Evolutionary conservation across 108 stramenopile genomes (phyloP), one percentile per base, ranked within the genome.

Genomic region (Cyclostephanos invisitatus): DNA sequence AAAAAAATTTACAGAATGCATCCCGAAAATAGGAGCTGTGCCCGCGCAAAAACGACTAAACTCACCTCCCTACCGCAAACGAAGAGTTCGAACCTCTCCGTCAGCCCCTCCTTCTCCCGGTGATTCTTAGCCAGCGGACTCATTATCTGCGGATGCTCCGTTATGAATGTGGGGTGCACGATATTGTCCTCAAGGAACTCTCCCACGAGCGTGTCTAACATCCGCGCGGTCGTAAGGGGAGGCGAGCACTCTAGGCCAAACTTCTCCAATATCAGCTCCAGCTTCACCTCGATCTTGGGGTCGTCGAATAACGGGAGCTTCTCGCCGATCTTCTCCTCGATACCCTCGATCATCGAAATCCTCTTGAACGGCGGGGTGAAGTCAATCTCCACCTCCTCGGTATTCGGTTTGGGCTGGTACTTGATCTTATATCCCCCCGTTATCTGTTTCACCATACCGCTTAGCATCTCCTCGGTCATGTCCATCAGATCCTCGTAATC

Each of bases 41-140:
- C 24, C 55, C 36, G 40, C 17, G 20, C 22, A 37, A 72, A 11
- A 18, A 42, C 18, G 11, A 46, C 25, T 10, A 0, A 37, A 79
- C 93, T 62, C 74, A 94, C 93, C 88, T 98, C 97, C 82, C 98
- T 89, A 74, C 97, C 89, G 46, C 95, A 95, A 25, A 97, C 96
- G 82, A 99, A 99, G 28, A 99, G 83, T 86, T 99, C 99, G 72
- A 99, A 99, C 62, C 99, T 89, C 77, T 99, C 99, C 15, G 99
- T 99, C 65, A 99, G 75, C 24, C 88, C 88, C 22, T 84, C 81
- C 86, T 95, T 94, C 47, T 92, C 85, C 36, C 99, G 89, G 77
- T 99, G 99, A 73, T 97, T 92, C 84, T 99, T 99, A 74, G 98
- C 98, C 32, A 99, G 82, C 21, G 99, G 98, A 86, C 97, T 98